Conservation (phyloP, 78 protist species). For the Diacronema lutheri region DNA sequence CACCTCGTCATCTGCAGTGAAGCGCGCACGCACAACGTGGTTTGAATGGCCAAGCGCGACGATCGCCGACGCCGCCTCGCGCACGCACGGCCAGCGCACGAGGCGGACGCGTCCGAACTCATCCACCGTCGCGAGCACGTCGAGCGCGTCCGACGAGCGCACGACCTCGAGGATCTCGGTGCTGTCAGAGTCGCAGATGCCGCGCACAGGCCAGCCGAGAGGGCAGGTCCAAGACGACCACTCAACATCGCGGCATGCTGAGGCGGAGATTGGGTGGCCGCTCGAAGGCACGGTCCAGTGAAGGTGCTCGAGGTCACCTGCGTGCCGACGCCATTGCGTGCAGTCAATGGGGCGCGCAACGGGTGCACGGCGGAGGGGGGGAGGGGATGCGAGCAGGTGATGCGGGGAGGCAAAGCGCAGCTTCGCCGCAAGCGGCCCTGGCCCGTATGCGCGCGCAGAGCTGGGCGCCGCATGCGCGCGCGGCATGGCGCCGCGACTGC, state of each 20-base stretch:
- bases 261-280: not conserved
- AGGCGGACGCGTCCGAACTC: constrained; percentile 51
- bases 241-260: not conserved
- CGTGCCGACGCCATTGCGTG: too few relatives aligned
- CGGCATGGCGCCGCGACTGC: too few relatives aligned
- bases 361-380: too few relatives aligned
- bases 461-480: too few relatives aligned
- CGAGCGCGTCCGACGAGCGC: not conserved
- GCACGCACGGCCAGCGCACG: constrained; percentile 53
- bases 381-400: too few relatives aligned
- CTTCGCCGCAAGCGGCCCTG: too few relatives aligned
- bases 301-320: constrained; percentile 8
- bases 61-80: constrained; percentile 64
- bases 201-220: constrained; percentile 15
- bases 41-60: constrained; percentile 2
- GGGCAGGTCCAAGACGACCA: constrained; percentile 8
- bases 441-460: too few relatives aligned
- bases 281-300: not conserved
- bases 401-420: too few relatives aligned
- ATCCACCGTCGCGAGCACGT: constrained; percentile 61
- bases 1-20: not conserved
- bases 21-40: too few relatives aligned
- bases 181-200: constrained; percentile 24
- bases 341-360: too few relatives aligned
- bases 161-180: constrained; percentile 33